Conservation (phyloP, 2,329 filamentous ascomycete genomes). For the Xylariaceae sp. region DNA sequence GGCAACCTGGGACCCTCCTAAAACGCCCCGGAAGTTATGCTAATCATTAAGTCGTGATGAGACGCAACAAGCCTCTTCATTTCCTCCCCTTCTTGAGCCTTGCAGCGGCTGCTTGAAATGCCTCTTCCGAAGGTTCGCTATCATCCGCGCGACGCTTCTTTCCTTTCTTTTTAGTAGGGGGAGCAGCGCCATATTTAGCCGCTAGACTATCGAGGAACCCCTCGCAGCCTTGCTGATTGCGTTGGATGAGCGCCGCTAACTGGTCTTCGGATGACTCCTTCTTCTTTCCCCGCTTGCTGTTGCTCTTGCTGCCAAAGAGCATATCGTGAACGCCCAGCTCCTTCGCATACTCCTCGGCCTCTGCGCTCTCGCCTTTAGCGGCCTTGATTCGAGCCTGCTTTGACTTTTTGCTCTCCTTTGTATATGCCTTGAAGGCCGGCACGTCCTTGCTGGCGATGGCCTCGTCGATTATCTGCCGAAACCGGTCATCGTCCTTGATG, state of each 20-base stretch:
- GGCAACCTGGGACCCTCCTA: no score
- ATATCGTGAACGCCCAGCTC: slow-evolving; percentile 70
- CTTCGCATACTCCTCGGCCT: slow-evolving; percentile 70
- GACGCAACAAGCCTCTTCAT: slow-evolving; percentile 50
- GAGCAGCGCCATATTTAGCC: slow-evolving; percentile 61
- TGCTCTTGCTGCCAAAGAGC: slow-evolving; percentile 50
- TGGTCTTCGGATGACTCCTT: slow-evolving; percentile 43
- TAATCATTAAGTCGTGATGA: slow-evolving; percentile 42
- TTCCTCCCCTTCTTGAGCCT: slow-evolving; percentile 37
- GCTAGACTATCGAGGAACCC: slow-evolving; percentile 69
- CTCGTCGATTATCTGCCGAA: slow-evolving; percentile 71
- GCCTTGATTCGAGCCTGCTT: slow-evolving; percentile 53
- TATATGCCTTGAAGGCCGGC: slow-evolving; percentile 61
- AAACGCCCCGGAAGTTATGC: no score
- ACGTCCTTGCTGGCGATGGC: slow-evolving; percentile 70
- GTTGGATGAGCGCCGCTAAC: slow-evolving; percentile 69
- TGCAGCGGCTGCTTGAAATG: slow-evolving; percentile 52
- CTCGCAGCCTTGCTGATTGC: slow-evolving; percentile 59
- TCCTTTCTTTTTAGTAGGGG: slow-evolving; percentile 42
- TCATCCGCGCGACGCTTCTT: slow-evolving; percentile 52
- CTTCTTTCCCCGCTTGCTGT: slow-evolving; percentile 40
- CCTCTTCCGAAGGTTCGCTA: slow-evolving; percentile 58
- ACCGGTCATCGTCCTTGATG: slow-evolving; percentile 77
- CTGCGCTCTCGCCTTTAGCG: slow-evolving; percentile 61
- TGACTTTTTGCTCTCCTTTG: slow-evolving; percentile 64